These are phyloP conservation scores for Eucalyptus polyanthemos DNA, from an alignment of 345 rosid species.

Conservation along the genomic window DNA sequence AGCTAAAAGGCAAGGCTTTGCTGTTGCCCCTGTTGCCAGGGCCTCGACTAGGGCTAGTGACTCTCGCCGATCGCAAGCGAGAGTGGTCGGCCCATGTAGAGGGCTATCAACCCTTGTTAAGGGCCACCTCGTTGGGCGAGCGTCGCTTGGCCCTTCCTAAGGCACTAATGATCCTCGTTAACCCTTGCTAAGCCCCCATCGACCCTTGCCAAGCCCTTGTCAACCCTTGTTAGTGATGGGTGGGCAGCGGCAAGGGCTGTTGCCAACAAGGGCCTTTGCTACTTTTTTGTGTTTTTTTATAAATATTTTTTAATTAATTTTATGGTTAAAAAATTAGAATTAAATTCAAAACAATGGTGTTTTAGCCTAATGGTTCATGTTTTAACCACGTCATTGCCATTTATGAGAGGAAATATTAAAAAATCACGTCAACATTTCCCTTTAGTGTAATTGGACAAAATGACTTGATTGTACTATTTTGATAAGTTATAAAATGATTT, in stretches of 20 bases:
- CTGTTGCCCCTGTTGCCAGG: rapidly evolving
- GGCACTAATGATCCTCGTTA: rapidly evolving
- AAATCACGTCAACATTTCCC: rapidly evolving
- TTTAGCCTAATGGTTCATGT: no score
- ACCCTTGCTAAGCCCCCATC: rapidly evolving
- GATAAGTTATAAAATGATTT: no score
- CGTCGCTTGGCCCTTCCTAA: rapidly evolving
- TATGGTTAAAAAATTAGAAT: no score
- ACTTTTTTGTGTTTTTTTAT: no score
- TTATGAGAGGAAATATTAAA: no score
- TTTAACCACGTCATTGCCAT: rapidly evolving
- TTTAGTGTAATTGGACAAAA: no score
- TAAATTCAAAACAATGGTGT: rapidly evolving
- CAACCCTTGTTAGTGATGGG: rapidly evolving
- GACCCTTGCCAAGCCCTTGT: rapidly evolving
- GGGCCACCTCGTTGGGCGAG: rapidly evolving
- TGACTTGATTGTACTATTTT: no score
- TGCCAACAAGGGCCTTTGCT: rapidly evolving
- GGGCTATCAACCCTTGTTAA: no score
- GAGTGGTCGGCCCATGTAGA: rapidly evolving
- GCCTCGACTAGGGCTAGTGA: rapidly evolving
- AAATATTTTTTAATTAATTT: no score
- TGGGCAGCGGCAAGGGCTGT: rapidly evolving
- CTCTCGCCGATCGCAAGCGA: rapidly evolving
- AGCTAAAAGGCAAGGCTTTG: no score